phyloP scores from a whole-genome alignment of 2,329 filamentous ascomycete genomes.

The Ascochyta rabiei region DNA sequence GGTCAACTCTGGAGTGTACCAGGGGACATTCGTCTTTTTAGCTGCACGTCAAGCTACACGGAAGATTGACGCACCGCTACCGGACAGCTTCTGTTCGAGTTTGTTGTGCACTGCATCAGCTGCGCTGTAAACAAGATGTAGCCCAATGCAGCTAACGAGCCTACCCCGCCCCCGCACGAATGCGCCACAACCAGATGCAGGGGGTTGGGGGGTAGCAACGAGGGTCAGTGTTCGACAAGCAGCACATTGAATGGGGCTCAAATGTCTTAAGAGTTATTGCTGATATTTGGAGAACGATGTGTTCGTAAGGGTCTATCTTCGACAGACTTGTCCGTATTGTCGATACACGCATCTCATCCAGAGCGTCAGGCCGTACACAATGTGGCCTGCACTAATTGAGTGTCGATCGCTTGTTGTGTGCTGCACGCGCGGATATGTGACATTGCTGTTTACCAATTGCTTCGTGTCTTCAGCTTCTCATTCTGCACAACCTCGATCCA shows the following conservation, averaged over 20 bases:
- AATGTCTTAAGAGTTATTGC: too few species aligned
- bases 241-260: background rate
- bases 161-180: slow-evolving; percentile 46
- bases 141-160: slow-evolving; percentile 22
- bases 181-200: slow-evolving; percentile 22
- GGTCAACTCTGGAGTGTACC: background rate
- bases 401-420: slow-evolving; percentile 13
- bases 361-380: background rate
- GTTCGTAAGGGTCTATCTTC: background rate
- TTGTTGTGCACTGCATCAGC: slow-evolving; percentile 30
- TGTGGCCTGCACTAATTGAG: slow-evolving; percentile 23
- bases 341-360: background rate
- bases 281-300: background rate
- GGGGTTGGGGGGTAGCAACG: background rate
- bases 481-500: slow-evolving; percentile 84
- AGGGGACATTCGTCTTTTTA: slow-evolving; percentile 7
- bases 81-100: slow-evolving; percentile 18
- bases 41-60: slow-evolving; percentile 7
- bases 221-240: background rate
- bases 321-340: background rate
- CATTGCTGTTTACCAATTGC: slow-evolving; percentile 44
- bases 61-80: slow-evolving; percentile 32
- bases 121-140: slow-evolving; percentile 29
- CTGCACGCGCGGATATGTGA: slow-evolving; percentile 15
- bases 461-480: slow-evolving; percentile 62